Base-by-base conservation (phyloP, 2,329 filamentous ascomycete genomes). In the Penicillium sp. region DNA sequence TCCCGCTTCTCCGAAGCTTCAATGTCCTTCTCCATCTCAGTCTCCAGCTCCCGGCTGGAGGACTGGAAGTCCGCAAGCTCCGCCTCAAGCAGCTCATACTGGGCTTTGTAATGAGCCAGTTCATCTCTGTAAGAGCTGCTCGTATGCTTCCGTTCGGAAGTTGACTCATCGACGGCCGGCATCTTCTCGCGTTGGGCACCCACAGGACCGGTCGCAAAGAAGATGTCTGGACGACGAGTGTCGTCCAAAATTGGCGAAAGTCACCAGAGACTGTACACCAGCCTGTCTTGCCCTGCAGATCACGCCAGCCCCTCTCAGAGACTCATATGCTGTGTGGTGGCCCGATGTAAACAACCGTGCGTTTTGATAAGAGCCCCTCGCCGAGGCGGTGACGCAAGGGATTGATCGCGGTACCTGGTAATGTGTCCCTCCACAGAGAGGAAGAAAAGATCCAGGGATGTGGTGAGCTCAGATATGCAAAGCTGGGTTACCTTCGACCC, bases 1-100 rank as follows among this genome's bases (percentile, higher is more conserved):
- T 97, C 91, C 61, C 89, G 82, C 75, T 95, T 95, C 76, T 98
- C 93, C 39, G 90, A 90, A 39, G 88, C 85, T 62, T 97, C 91
- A 50, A 98, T 84, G 68, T 98, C 93, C 75, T 90, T 94, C 71
- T 98, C 93, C 46, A 98, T 77, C 71, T 97, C 93, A 42, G 85
- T 82, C 70, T 98, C 93, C 28, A 98, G 79, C 69, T 97, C 93
- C 68, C 88, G 87, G 70, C 90, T 96, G 48, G 89, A 95, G 51
- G 88, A 79, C 65, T 95, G 88, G 68, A 98, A 98, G 64, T 98
- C 93, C 55, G 87, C 81, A 53, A 98, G 81, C 70, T 98, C 93
- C 46, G 83, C 77, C 71, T 96, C 93, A 33, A 98, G 79, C 66
- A 88, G 83, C 72, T 94, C 89, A 73, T 97, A 97, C 69, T 97